Conservation (phyloP, 139 green algal genomes). For the Eudorina sp. region DNA sequence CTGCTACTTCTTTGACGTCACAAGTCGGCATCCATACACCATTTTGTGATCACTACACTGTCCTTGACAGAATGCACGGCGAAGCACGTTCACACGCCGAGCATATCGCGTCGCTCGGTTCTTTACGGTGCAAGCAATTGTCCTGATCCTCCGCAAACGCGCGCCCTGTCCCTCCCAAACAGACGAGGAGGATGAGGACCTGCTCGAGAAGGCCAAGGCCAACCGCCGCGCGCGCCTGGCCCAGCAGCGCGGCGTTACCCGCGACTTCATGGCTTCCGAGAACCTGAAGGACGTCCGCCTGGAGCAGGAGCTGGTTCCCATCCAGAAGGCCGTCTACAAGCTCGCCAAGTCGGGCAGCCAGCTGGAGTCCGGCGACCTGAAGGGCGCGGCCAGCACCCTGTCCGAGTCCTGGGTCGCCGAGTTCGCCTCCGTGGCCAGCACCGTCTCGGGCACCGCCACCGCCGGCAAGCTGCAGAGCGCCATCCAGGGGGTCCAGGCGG, state of each 20-base stretch:
- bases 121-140: background rate
- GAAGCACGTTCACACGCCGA: background rate
- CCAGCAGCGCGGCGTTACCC: slow-evolving; percentile 39
- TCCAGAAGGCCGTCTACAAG: slow-evolving; percentile 74
- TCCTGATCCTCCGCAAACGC: background rate
- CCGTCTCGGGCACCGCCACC: slow-evolving; percentile 9
- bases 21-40: background rate
- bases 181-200: slow-evolving; percentile 86
- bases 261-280: slow-evolving; percentile 43
- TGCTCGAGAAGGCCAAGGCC: slow-evolving; percentile 79
- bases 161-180: background rate
- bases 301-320: slow-evolving; percentile 62
- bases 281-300: slow-evolving; percentile 44
- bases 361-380: slow-evolving; percentile 69
- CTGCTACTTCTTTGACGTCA: background rate
- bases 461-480: slow-evolving; percentile 29
- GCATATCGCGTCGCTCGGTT: background rate
- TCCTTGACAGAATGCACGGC: background rate
- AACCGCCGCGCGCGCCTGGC: slow-evolving; percentile 66
- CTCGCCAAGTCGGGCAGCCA: slow-evolving; percentile 67
- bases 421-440: slow-evolving; percentile 49
- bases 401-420: slow-evolving; percentile 69
- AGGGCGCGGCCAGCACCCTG: slow-evolving; percentile 61
- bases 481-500: slow-evolving; percentile 54
- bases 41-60: background rate